phyloP scores from a whole-genome alignment of 129 eudicot genomes.

The Flaveria robusta region DNA sequence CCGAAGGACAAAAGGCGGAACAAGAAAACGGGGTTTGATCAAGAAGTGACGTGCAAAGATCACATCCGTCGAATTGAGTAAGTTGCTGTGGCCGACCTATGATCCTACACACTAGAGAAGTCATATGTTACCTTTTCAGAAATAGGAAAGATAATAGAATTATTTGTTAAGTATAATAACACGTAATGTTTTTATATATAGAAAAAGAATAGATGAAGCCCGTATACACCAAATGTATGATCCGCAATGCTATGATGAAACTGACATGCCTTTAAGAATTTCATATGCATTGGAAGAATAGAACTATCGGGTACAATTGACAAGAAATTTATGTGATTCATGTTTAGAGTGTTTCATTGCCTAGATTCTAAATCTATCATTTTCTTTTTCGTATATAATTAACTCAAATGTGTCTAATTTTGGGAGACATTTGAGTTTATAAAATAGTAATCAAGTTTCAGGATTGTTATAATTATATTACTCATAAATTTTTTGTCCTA shows the following conservation, averaged over 20 bases:
- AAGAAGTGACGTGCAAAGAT: background rate
- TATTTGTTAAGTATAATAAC: background rate
- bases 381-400: background rate
- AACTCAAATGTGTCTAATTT: background rate
- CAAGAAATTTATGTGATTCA: background rate
- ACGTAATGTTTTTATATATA: conserved; percentile 1
- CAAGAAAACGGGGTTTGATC: conserved; percentile 21
- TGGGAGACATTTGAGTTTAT: too few species aligned
- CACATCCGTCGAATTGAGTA: background rate
- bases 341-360: background rate
- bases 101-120: background rate
- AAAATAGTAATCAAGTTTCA: too few species aligned
- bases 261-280: background rate
- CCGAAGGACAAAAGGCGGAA: conserved; percentile 15
- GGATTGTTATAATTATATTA: too few species aligned
- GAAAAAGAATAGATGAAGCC: background rate
- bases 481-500: too few species aligned
- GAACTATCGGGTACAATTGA: background rate
- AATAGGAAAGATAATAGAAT: background rate
- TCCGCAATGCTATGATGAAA: background rate
- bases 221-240: background rate
- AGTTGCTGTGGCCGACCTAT: conserved; percentile 18
- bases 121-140: background rate
- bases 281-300: background rate
- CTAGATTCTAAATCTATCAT: background rate